Evolutionary conservation across 2,329 filamentous ascomycete species (phyloP), one percentile per base, ranked within the genome.

Genomic region (Westerdykella sp.): DNA sequence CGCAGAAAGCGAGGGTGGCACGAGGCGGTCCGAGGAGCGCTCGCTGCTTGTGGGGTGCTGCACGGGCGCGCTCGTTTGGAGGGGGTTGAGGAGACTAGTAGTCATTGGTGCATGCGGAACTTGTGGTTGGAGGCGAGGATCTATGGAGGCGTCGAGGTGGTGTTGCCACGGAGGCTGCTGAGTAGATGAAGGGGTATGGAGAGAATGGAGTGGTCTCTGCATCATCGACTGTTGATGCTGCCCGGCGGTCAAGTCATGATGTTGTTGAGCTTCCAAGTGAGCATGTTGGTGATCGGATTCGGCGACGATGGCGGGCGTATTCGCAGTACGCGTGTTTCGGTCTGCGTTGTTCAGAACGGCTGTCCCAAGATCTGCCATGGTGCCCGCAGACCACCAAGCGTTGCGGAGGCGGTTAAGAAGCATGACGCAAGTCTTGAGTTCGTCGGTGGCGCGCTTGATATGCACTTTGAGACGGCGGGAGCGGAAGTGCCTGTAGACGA

Each of bases 401-500:
- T 65, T 65, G 1, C 70, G 64, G 2, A 74, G 55, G 3, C 62
- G 64, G 35, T 72, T 67, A n/a, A 74, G 63, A 1, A 73, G 59
- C 10, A 56, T 53, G 18, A 70, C 70, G 48, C 71, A 73, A 39
- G 63, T 63, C 36, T 69, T 66, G 28, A 74, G 59, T 37, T 73
- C 71, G 38, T 67, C 60, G 9, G 69, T 71, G 1, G 71, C 72
- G 18, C 71, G 67, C 45, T 69, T 69, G 55, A 71, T 68, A 50
- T 73, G 69, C 18, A 71, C 68, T 23, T 66, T 71, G 9, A 76
- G 60, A 40, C 69, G 73, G 44, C 73, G 73, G 39, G 73, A 72
- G 18, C 77, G 75, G 36, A 78, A 71, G 43, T 78, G 73, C 13
- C 77, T 73, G 51, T 80, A 80, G 2, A 76, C 73, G 1, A 79